phyloP scores from a whole-genome alignment of 176 grass and related monocot genomes.

The Saccharum officinarum region DNA sequence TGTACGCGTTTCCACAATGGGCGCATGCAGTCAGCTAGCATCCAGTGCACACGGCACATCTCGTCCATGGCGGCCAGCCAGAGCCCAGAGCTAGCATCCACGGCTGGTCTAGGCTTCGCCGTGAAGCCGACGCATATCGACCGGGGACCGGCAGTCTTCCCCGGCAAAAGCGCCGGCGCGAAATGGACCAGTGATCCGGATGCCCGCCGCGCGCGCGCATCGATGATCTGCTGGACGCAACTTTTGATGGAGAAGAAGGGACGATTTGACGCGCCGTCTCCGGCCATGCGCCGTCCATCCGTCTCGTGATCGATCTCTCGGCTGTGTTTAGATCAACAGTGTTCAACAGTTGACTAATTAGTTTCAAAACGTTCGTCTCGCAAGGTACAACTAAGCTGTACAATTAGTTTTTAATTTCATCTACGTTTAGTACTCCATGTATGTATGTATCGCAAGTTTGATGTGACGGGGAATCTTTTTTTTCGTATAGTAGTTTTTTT shows the following conservation, averaged over 20 bases:
- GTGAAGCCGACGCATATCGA: neutral
- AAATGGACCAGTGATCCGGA: conserved; percentile 12
- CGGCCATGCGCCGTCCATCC: neutral
- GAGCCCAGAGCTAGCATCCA: too few species aligned
- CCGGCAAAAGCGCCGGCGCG: neutral
- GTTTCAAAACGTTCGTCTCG: too few species aligned
- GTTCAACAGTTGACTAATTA: too few species aligned
- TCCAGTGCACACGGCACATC: neutral
- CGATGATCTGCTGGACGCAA: neutral
- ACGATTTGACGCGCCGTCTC: conserved; percentile 16
- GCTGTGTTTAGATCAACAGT: too few species aligned
- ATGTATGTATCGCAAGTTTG: too few species aligned
- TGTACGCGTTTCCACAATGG: neutral
- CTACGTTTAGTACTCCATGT: too few species aligned
- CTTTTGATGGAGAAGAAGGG: conserved; percentile 18
- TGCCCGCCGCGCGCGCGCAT: neutral
- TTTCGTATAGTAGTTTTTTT: too few species aligned
- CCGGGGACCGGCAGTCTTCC: neutral
- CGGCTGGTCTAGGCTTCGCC: conserved; percentile 3
- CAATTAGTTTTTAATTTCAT: too few species aligned
- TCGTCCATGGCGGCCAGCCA: conserved; percentile 5
- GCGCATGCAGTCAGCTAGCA: too few species aligned
- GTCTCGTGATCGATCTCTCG: neutral
- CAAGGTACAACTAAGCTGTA: too few species aligned
- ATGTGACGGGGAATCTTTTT: too few species aligned